Conservation (phyloP, 1,284 basidiomycete genomes). For the Schizophyllum commune region DNA sequence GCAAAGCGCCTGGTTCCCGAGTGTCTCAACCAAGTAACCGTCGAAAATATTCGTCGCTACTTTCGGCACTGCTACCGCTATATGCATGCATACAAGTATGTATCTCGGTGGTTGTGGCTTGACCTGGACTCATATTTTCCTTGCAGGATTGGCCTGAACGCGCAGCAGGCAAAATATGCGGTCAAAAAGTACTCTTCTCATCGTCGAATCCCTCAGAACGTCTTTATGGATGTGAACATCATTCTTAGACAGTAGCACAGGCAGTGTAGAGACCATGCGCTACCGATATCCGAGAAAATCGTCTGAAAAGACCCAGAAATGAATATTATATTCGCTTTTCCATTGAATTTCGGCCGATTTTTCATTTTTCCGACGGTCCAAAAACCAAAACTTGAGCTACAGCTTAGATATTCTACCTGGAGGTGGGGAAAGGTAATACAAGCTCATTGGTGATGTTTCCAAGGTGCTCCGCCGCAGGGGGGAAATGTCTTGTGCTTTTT, state of each 20-base stretch:
- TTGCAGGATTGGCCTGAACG: constrained; percentile 12
- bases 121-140: neutral
- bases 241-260: neutral
- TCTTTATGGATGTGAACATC: constrained; percentile 5
- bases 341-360: constrained; percentile 3
- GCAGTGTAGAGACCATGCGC: neutral
- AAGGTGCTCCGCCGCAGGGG: neutral
- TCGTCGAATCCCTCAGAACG: constrained; percentile 4
- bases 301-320: neutral
- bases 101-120: neutral
- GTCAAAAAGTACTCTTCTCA: constrained; percentile 16
- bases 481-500: constrained; percentile 1
- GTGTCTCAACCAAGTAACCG: constrained; percentile 12
- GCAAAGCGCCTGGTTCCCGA: constrained; percentile 14
- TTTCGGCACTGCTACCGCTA: constrained; percentile 17
- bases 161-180: constrained; percentile 13
- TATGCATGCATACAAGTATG: constrained; percentile 15
- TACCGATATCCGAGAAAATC: neutral
- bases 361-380: constrained; percentile 6
- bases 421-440: neutral
- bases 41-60: constrained; percentile 14
- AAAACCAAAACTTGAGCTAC: constrained; percentile 4
- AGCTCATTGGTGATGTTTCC: neutral
- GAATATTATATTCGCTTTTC: constrained; percentile 1
- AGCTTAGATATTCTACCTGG: constrained; percentile 5